Evolutionary conservation across 2,329 filamentous ascomycete species (phyloP).

Genomic region (Triangularia setosa): DNA sequence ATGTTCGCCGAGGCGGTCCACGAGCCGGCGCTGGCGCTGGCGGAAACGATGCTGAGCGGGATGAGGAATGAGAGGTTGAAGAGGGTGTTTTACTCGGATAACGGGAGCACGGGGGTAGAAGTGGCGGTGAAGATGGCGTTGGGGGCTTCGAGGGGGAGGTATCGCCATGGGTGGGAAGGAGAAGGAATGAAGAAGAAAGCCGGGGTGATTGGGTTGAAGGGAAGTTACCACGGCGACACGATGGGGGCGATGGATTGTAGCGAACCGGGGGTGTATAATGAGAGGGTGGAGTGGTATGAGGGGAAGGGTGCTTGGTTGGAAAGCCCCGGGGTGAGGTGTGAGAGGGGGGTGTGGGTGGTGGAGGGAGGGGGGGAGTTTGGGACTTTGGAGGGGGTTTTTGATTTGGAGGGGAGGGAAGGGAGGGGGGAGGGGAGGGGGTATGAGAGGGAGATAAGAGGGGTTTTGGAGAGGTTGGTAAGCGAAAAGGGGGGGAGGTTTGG

Average conservation of each 20-base stretch:
- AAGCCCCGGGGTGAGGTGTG: conserved; percentile 67
- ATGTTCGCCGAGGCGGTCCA: conserved; percentile 84
- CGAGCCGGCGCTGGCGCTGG: conserved; percentile 67
- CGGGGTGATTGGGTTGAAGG: conserved; percentile 69
- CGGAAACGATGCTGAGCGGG: conserved; percentile 57
- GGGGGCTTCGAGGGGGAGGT: conserved; percentile 62
- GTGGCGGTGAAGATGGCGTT: conserved; percentile 84
- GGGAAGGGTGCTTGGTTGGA: conserved; percentile 83
- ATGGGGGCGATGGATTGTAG: conserved; percentile 85
- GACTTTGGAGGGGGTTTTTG: conserved; percentile 56
- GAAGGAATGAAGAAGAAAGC: conserved; percentile 52
- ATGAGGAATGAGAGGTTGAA: conserved; percentile 61
- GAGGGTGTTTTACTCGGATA: conserved; percentile 79
- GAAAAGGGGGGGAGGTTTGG: conserved; percentile 66
- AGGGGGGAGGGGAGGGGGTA: conserved; percentile 51
- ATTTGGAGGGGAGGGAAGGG: conserved; percentile 47
- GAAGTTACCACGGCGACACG: conserved; percentile 83
- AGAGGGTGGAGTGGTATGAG: conserved; percentile 82
- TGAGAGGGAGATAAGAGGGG: conserved; percentile 53
- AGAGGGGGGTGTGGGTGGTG: conserved; percentile 62
- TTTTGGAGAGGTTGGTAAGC: conserved; percentile 42
- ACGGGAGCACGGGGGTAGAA: conserved; percentile 78
- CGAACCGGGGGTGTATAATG: conserved; percentile 72
- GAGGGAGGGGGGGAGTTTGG: conserved; percentile 42
- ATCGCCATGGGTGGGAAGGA: conserved; percentile 59